Conservation (phyloP, 2,329 filamentous ascomycete genomes). For the Acrocalymma vagum region DNA sequence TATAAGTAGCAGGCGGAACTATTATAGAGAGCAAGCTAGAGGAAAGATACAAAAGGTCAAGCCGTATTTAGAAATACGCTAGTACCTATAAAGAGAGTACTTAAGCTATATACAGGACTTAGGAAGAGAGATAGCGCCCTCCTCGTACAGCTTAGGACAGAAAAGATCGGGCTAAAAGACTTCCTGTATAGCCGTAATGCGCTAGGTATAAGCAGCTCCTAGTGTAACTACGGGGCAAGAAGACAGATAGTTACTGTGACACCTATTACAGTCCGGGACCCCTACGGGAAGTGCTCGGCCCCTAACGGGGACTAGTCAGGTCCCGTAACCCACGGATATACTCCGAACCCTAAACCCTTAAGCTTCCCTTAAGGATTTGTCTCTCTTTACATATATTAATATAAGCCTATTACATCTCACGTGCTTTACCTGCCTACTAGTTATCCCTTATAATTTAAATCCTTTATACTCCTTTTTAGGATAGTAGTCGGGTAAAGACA, state of each 20-base stretch:
- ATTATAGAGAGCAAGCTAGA: constrained; percentile 12
- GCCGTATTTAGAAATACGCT: constrained; percentile 16
- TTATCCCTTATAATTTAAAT: too few species aligned
- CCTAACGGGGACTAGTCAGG: too few species aligned
- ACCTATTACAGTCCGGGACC: too few species aligned
- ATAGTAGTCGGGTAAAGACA: too few species aligned
- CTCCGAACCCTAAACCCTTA: too few species aligned
- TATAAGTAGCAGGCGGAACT: constrained; percentile 11
- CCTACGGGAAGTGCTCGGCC: too few species aligned
- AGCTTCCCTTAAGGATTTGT: too few species aligned
- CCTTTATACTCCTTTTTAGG: too few species aligned
- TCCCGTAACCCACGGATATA: too few species aligned
- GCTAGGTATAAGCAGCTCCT: constrained; percentile 14
- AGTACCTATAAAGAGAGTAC: constrained; percentile 16
- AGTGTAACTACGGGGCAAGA: constrained; percentile 20
- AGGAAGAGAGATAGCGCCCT: constrained; percentile 21
- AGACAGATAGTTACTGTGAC: constrained; percentile 17
- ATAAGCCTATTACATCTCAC: too few species aligned
- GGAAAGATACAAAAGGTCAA: constrained; percentile 12
- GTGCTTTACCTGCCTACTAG: too few species aligned
- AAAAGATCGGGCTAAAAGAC: constrained; percentile 24
- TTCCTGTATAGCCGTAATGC: constrained; percentile 22
- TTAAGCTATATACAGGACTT: constrained; percentile 21
- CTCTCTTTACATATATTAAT: too few species aligned
- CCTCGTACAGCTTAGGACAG: constrained; percentile 19